Evolutionary conservation across 257 asterid species (phyloP).

Genomic region (Gynochthodes officinalis): DNA sequence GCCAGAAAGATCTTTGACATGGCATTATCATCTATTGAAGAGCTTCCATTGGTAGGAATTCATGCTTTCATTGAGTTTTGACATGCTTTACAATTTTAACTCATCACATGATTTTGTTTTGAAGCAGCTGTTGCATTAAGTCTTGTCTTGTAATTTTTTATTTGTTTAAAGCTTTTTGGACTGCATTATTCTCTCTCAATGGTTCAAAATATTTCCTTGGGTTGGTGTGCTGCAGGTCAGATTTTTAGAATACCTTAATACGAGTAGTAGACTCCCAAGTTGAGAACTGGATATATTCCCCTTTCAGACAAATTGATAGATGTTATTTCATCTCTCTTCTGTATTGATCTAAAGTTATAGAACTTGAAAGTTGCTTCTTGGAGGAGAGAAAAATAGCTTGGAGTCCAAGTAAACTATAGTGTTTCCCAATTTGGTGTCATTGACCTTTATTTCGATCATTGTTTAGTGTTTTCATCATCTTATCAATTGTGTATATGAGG

Average conservation of each 20-base stretch:
- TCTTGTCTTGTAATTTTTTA: neutral
- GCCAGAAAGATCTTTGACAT: conserved; percentile 93
- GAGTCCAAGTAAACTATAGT: neutral
- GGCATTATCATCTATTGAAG: conserved; percentile 84
- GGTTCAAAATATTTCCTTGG: neutral
- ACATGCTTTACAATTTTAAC: neutral
- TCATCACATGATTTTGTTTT: neutral
- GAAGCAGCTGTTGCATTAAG: neutral
- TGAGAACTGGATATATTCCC: neutral
- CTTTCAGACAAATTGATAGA: neutral
- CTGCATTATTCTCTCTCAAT: neutral
- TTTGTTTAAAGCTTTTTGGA: neutral
- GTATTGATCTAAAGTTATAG: neutral
- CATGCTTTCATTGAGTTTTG: conserved; percentile 16
- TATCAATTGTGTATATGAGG: neutral
- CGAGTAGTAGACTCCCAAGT: neutral
- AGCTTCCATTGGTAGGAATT: conserved; percentile 67
- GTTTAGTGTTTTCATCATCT: neutral
- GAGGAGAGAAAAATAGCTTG: neutral
- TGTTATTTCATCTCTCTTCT: neutral
- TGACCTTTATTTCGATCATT: neutral
- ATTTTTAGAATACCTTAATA: neutral
- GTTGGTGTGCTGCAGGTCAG: neutral
- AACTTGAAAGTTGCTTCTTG: conserved; percentile 1
- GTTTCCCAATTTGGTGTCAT: neutral